Evolutionary conservation across 1,139 yeast species (phyloP).

Genomic region (Diutina catenulata): DNA sequence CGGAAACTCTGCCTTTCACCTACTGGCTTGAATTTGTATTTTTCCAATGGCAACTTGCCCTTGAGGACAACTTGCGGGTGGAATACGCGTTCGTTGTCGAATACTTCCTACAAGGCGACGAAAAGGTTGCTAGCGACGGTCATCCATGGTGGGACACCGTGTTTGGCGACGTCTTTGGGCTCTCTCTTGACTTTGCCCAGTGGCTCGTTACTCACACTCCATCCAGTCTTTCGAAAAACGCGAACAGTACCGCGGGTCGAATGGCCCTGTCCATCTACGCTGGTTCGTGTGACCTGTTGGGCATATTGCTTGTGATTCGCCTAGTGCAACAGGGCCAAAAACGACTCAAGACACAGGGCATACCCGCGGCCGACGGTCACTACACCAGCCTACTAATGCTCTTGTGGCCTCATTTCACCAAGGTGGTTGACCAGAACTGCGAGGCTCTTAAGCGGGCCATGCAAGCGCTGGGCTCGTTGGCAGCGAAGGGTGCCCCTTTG

Average conservation of each 20-base stretch:
- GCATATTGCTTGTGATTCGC: slow-evolving; percentile 67
- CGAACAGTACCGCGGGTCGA: slow-evolving; percentile 1
- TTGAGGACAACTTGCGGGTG: slow-evolving; percentile 65
- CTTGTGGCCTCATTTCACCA: slow-evolving; percentile 83
- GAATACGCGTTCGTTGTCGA: slow-evolving; percentile 67
- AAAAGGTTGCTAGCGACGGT: slow-evolving; percentile 15
- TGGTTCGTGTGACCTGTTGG: slow-evolving; percentile 57
- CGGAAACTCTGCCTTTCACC: slow-evolving; percentile 58
- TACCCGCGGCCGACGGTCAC: slow-evolving; percentile 69
- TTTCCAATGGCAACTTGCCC: slow-evolving; percentile 60
- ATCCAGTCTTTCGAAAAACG: slow-evolving; percentile 1
- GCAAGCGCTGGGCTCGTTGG: slow-evolving; percentile 17
- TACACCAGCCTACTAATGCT: slow-evolving; percentile 52
- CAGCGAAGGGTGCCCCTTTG: slow-evolving; percentile 38
- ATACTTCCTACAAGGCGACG: slow-evolving; percentile 49
- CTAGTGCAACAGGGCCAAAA: slow-evolving; percentile 53
- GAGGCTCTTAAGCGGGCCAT: slow-evolving; percentile 44
- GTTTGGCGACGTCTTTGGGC: slow-evolving; percentile 38
- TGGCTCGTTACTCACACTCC: slow-evolving; percentile 23
- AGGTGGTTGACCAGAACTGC: slow-evolving; percentile 64
- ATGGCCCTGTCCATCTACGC: neutral
- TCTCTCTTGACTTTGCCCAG: slow-evolving; percentile 27
- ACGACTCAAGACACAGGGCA: slow-evolving; percentile 50
- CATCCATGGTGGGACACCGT: slow-evolving; percentile 38
- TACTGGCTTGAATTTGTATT: slow-evolving; percentile 68